Percentiles rank a stretch among this genome's conserved stretches.
These are phyloP conservation scores for Arabidopsis thaliana DNA, from an alignment of 345 rosid genomes.

Conservation along the genomic window DNA sequence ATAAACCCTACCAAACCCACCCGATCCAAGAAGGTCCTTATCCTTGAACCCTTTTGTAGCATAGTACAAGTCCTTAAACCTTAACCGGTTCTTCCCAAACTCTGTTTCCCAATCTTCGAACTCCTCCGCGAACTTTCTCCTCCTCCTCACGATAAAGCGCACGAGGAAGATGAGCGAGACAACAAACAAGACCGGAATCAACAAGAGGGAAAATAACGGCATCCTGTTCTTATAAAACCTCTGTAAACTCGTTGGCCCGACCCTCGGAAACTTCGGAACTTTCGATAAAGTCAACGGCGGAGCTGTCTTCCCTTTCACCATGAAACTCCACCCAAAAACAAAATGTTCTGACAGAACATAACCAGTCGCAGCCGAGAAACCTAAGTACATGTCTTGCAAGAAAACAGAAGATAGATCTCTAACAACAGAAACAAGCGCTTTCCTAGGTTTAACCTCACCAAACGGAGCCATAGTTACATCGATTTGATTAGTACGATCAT, in stretches of 20 bases:
- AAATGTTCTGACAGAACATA: constrained; percentile 44
- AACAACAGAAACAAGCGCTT: constrained; percentile 52
- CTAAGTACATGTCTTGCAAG: constrained; percentile 54
- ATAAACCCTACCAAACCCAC: constrained; percentile 79
- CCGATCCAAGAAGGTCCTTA: constrained; percentile 65
- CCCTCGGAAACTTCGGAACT: constrained; percentile 57
- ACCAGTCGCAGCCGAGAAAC: constrained; percentile 64
- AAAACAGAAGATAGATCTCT: constrained; percentile 51
- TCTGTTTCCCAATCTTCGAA: constrained; percentile 77
- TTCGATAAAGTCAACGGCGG: constrained; percentile 45
- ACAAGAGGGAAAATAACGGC: constrained; percentile 34
- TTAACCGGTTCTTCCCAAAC: constrained; percentile 63
- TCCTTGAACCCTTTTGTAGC: constrained; percentile 69
- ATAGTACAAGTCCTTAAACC: constrained; percentile 63
- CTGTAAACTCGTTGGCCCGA: constrained; percentile 20
- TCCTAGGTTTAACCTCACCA: constrained; percentile 42
- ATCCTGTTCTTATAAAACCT: constrained; percentile 40
- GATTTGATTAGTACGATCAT: constrained; percentile 49
- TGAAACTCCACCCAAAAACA: constrained; percentile 71
- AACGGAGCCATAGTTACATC: constrained; percentile 61
- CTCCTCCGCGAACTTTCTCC: constrained; percentile 57
- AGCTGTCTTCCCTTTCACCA: constrained; percentile 50
- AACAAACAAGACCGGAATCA: constrained; percentile 30
- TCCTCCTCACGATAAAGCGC: constrained; percentile 42
- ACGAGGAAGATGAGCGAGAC: constrained; percentile 14